Evolutionary conservation across 768 basidiomycete genomes (phyloP).

Genomic region (Hortiboletus flavorubellus): DNA sequence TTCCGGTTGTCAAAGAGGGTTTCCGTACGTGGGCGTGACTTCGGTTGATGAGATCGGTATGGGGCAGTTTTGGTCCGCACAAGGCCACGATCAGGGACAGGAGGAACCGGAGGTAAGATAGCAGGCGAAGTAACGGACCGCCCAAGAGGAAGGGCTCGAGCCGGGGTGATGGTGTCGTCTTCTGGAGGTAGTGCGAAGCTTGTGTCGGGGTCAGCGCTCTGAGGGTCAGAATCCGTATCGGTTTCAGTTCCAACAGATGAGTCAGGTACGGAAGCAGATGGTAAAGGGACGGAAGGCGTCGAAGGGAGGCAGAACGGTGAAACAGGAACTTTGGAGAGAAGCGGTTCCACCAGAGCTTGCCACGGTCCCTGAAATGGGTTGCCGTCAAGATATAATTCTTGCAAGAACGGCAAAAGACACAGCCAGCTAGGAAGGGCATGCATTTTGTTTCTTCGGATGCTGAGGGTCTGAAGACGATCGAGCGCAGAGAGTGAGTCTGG

Average conservation of each 20-base stretch:
- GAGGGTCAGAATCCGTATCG: constrained; percentile 52
- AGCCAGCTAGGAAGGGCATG: constrained; percentile 93
- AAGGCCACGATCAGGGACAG: constrained; percentile 42
- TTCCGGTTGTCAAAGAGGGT: constrained; percentile 24
- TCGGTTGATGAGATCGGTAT: constrained; percentile 48
- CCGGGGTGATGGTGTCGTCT: constrained; percentile 72
- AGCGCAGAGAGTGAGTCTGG: constrained; percentile 73
- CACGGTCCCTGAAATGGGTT: constrained; percentile 96
- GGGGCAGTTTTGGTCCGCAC: constrained; percentile 74
- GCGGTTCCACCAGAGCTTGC: constrained; percentile 83
- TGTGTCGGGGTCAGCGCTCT: constrained; percentile 36
- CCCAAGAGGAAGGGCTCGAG: constrained; percentile 51
- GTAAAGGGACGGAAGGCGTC: constrained; percentile 55
- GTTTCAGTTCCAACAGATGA: constrained; percentile 47
- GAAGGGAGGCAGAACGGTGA: constrained; percentile 65
- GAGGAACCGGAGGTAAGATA: constrained; percentile 24
- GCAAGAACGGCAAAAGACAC: constrained; percentile 78
- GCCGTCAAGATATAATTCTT: constrained; percentile 87
- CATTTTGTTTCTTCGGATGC: constrained; percentile 85
- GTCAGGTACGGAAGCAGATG: constrained; percentile 44
- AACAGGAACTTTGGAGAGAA: constrained; percentile 61
- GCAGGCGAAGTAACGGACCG: constrained; percentile 52
- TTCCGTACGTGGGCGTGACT: constrained; percentile 37
- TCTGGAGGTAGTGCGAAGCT: constrained; percentile 37
- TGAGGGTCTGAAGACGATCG: constrained; percentile 82